Base-by-base conservation (phyloP, 225 moss, liverwort and hornwort species). In the Straminergon stramineum region DNA sequence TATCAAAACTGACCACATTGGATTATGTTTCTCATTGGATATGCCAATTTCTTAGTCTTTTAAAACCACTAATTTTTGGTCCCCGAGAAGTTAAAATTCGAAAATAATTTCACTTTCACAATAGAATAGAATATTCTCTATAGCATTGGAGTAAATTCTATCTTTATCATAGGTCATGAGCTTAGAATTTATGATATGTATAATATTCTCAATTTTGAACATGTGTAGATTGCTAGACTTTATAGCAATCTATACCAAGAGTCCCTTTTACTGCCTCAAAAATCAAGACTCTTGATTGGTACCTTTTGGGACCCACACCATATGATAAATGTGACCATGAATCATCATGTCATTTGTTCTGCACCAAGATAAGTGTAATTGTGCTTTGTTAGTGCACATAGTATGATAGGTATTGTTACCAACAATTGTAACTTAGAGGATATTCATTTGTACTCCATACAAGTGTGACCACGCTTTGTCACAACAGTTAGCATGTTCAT, bases 261-360 rank as follows among this genome's bases (percentile, higher is more conserved):
- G 12, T 60, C 3, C 7, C 1, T 28, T 41, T n/a, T 6, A 28
- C 39, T 1, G 4, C 2, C 7, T 2, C 2, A 11, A 27, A 6
- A 16, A 57, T n/a, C 7, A 27, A 0, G 0, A 6, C 0, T 58
- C 4, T 7, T 1, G 0, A 5, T 26, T 1, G 4, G 58, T 58
- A 58, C 2, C 16, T 79, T 18, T 39, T 80, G 17, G 5, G 1
- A n/a, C 1, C 0, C 1, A 2, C 6, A 7, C 7, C 11, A 16
- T 17, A 39, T 39, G 5, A 7, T 17, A 80, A 18, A 11, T 18
- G 11, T 28, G 18, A 58, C 2, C 3, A 12, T 27, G 7, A 39
- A 28, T 27, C 39, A 79, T 32, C 57, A 11, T 39, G 11, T 39
- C 58, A n/a, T 37, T 56, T 80, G 5, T 52, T 52, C 2, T 34